Percentiles rank a stretch among this genome's conserved stretches.
Evolutionary conservation across 805 yeast species (phyloP).

Genomic region (Metschnikowia kunwiensis): DNA sequence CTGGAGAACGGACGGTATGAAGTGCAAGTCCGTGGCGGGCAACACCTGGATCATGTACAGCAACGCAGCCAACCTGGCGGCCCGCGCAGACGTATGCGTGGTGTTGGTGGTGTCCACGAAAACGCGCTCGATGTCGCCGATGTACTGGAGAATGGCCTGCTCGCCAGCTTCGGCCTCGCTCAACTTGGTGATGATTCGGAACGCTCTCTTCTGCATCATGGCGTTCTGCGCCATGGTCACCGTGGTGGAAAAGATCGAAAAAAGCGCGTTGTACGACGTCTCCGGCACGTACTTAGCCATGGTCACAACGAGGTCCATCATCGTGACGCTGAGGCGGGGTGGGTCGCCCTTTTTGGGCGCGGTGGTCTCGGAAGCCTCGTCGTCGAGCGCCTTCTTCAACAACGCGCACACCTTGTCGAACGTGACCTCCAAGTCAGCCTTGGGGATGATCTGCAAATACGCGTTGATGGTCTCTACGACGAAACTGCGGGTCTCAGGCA

Average conservation of each 20-base stretch:
- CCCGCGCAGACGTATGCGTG: constrained; percentile 72
- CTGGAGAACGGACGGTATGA: constrained; percentile 78
- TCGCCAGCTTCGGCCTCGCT: constrained; percentile 67
- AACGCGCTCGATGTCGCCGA: constrained; percentile 57
- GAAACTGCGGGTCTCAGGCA: constrained; percentile 77
- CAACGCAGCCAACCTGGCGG: constrained; percentile 72
- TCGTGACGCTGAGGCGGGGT: constrained; percentile 67
- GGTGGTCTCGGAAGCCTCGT: constrained; percentile 28
- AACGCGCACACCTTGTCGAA: constrained; percentile 84
- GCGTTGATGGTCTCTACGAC: constrained; percentile 84
- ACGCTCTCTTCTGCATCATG: constrained; percentile 83
- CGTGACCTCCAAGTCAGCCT: constrained; percentile 65
- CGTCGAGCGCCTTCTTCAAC: constrained; percentile 68
- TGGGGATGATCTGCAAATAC: constrained; percentile 66
- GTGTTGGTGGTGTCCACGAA: constrained; percentile 55
- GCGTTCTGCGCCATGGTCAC: constrained; percentile 53
- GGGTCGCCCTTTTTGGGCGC: constrained; percentile 29
- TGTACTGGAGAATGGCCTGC: constrained; percentile 48
- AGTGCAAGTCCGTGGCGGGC: constrained; percentile 63
- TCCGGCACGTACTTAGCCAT: constrained; percentile 82
- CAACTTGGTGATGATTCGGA: constrained; percentile 69
- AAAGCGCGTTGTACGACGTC: constrained; percentile 66
- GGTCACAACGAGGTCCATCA: constrained; percentile 87
- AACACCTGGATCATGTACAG: constrained; percentile 55
- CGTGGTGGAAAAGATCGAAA: constrained; percentile 73